Base-by-base conservation (phyloP, 768 basidiomycete genomes). In the Lentinula guzmanii region DNA sequence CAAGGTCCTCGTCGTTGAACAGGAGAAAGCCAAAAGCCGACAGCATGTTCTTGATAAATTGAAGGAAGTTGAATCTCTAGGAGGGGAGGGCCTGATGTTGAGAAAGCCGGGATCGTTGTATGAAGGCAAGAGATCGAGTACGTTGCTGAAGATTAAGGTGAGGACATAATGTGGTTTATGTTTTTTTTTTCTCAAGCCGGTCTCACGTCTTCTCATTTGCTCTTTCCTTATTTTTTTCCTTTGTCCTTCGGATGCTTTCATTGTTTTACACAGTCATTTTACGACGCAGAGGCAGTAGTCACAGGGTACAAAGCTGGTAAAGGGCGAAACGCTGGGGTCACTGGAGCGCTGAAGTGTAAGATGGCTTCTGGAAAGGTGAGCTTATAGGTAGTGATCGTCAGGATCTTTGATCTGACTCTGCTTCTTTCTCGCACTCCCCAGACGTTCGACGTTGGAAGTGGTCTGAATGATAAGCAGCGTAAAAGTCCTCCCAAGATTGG, bases 11-110 rank as follows among this genome's bases (percentile, higher is more conserved):
- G 71, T 86, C 21, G 81, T 86, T 11, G 73, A 78, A 58, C 84
- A 86, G 21, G 76, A 75, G 61, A 59, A 72, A 45, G 82, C 77
- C 8, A 75, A 68, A 63, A 70, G 68, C 64, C 74, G 77, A n/a
- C 69, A 80, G 21, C 84, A 86, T 64, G 82, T 86, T 1, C 71
- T 84, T 1, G 76, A 81, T 55, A 79, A 77, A 65, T 74, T 86
- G 59, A 80, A 82, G 66, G 81, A 81, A 65, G 69, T 86, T 9
- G 83, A 86, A 66, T 69, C 66, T 5, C 64, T 82, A 11, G 84
- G 84, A 11, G 84, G 84, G 1, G 84, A 86, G 67, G 84, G 84
- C 1, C 63, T 86, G 16, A 86, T 86, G 84, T 71, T 85, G 31
- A 71, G 84, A 10, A 76, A 75, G 60, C 77, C 84, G 5, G 71